Percentiles rank a stretch among this genome's conserved stretches.
Conservation (phyloP, 2,329 filamentous ascomycete genomes). For the Arthrinium phaeospermum region DNA sequence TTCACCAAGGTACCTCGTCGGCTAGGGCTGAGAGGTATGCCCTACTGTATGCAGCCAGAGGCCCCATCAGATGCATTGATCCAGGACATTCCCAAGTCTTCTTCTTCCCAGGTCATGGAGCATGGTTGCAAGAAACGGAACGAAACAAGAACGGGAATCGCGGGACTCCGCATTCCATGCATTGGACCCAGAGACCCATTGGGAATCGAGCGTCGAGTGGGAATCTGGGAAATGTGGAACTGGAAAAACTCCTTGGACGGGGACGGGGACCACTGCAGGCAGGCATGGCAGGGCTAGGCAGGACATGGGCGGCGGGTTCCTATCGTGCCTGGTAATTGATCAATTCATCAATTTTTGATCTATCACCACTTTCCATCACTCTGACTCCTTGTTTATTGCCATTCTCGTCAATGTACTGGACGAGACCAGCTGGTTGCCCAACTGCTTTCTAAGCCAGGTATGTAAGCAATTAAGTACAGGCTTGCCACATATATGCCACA, state of each 20-base stretch:
- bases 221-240: slow-evolving; percentile 11
- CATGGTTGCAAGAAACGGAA: background rate
- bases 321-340: background rate
- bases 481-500: background rate
- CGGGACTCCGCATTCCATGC: slow-evolving; percentile 15
- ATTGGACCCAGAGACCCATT: background rate
- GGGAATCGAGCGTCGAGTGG: background rate
- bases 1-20: slow-evolving; percentile 11
- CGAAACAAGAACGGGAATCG: slow-evolving; percentile 7
- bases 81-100: background rate
- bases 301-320: background rate
- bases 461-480: background rate
- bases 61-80: background rate
- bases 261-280: background rate
- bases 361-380: background rate
- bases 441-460: background rate
- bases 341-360: background rate
- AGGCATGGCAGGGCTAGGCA: background rate
- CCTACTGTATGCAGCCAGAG: background rate
- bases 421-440: background rate
- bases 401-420: too few species aligned
- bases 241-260: background rate
- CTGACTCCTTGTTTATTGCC: background rate
- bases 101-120: background rate
- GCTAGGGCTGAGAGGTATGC: slow-evolving; percentile 6